Evolutionary conservation across 1,284 basidiomycete species (phyloP).

Genomic region (Polyporus tsugae): DNA sequence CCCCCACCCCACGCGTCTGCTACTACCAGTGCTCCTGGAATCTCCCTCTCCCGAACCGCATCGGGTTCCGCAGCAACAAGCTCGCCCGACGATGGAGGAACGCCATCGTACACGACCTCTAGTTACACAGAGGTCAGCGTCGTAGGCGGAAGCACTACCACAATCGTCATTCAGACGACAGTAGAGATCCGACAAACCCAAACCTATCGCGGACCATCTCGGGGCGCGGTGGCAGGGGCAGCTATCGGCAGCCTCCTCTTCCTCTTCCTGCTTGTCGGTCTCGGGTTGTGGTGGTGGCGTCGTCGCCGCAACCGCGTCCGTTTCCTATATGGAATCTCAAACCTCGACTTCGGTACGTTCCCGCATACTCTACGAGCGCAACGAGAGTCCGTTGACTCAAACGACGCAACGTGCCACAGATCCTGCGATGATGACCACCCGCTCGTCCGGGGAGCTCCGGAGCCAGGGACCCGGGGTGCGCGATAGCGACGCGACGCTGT

Average conservation of each 20-base stretch:
- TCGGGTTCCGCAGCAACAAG: no score
- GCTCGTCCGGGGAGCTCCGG: neutral
- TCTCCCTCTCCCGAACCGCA: no score
- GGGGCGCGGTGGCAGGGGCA: neutral
- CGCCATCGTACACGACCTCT: neutral
- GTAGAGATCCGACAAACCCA: neutral
- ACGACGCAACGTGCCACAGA: neutral
- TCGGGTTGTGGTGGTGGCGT: conserved; percentile 1
- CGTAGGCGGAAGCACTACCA: neutral
- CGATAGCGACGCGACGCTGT: neutral
- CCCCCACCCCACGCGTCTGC: no score
- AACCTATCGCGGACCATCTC: neutral
- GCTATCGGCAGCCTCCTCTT: neutral
- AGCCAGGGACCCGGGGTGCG: neutral
- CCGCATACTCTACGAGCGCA: neutral
- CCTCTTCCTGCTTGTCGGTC: neutral
- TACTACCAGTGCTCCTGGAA: no score
- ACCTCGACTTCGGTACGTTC: conserved; percentile 2
- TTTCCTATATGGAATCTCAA: neutral
- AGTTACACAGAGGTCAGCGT: neutral
- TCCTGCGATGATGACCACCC: conserved; percentile 2
- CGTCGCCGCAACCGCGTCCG: neutral
- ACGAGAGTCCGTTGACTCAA: neutral
- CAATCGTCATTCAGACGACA: neutral
- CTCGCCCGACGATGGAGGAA: neutral